Evolutionary conservation across 139 green algal genomes (phyloP), one percentile per base, ranked within the genome.

Genomic region (Ettlia oleoabundans): DNA sequence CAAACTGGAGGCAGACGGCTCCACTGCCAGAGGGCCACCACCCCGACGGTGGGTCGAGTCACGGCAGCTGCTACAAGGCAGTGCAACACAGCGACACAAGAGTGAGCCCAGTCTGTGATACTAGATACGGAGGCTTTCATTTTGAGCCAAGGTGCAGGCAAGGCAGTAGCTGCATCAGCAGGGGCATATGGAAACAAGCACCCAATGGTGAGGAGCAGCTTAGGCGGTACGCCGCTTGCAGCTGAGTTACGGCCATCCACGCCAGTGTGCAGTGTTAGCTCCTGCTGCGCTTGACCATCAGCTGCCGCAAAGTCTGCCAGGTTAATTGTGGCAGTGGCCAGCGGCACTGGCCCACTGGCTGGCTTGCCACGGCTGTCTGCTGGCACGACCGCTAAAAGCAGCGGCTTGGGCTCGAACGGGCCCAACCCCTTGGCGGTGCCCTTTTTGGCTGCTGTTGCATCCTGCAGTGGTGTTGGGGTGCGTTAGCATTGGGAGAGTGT

Each of bases 191-290:
- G 13, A 24, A 15, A 15, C 15, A 26, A 33, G 1, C 78, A 83
- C 65, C 47, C 35, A 35, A 83, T 55, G 15, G 78, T 77, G 13
- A 83, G 30, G 47, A 83, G 78, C 51, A 83, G 78, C 51, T 80
- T 80, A 28, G 73, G 52, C 1, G 52, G n/a, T 21, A 33, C 73
- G 4, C 0, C 28, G 9, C 42, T 10, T 4, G 69, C n/a, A 3
- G n/a, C 69, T 40, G 55, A 22, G 67, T 21, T 58, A 40, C 40
- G 28, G 7, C 47, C 66, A 33, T 37, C 42, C 0, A 51, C 9
- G 3, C 41, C 26, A 15, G 35, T 26, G n/a, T n/a, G n/a, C 63
- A 83, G 7, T 37, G 51, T 32, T 13, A 82, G 42, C 0, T 63
- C 37, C 47, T 83, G 47, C 51, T 83, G 78, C 76, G 51, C 1